phyloP scores from a whole-genome alignment of 2,329 filamentous ascomycete genomes.

The Trichoderma aggressivum region DNA sequence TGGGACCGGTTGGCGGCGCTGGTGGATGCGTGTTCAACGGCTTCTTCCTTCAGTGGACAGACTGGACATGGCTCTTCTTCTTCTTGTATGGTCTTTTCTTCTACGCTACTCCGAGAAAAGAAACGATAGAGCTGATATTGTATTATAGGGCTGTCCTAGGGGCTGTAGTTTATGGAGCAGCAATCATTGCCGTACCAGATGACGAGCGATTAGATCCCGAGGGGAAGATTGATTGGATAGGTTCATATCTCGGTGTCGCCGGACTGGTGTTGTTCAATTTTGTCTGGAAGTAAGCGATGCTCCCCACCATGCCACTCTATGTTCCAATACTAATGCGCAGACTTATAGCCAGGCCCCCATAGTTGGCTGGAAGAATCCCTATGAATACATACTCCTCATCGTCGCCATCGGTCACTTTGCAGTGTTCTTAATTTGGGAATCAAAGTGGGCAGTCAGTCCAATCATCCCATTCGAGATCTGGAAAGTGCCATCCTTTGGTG shows the following conservation, averaged over 20 bases:
- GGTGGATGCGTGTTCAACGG: neutral
- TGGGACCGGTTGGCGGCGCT: neutral
- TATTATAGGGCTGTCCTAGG: neutral
- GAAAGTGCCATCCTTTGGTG: neutral
- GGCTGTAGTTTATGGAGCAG: neutral
- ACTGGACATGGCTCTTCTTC: neutral
- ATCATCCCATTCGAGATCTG: neutral
- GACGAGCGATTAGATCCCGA: neutral
- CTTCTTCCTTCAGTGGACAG: neutral
- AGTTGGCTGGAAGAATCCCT: neutral
- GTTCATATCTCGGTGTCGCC: neutral
- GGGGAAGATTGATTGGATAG: neutral
- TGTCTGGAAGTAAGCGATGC: neutral
- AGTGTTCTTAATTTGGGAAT: neutral
- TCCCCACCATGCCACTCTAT: neutral
- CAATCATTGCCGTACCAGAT: neutral
- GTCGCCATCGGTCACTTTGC: neutral
- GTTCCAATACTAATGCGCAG: neutral
- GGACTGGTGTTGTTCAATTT: neutral
- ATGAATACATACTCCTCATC: neutral
- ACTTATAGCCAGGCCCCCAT: neutral
- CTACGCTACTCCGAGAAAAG: neutral
- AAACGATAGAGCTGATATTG: neutral
- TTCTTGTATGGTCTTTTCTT: neutral
- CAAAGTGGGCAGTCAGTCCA: neutral